Base-by-base conservation (phyloP, 1,284 basidiomycete genomes). In the Moniliophthora roreri region DNA sequence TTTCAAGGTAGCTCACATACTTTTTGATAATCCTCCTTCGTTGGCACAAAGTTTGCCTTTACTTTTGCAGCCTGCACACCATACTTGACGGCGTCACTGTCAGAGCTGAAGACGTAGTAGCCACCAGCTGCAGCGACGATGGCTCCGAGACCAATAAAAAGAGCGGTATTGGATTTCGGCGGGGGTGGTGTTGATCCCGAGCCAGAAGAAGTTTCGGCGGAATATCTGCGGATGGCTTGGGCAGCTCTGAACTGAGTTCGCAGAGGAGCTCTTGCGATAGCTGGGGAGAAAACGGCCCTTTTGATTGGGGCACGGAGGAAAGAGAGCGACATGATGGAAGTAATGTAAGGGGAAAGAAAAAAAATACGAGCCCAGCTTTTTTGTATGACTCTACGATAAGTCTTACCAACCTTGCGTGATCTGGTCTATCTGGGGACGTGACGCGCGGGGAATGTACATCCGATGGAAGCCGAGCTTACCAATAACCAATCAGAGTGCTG, bases 1-100 rank as follows among this genome's bases (percentile, higher is more conserved):
- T 2, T 13, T 23, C 26, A 36, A 11, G n/a, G 46, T 16, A 39
- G 16, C 47, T 16, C n/a, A 42, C 63, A n/a, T 37, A 86, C 88
- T 82, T 95, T 93, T 69, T 93, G 87, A 68, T 94, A 95, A 67
- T 95, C 93, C 48, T 83, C 85, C 72, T 87, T 83, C 35, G 80
- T 77, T 18, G 89, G 89, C 6, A 78, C 75, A 65, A 87, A 87
- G 60, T 84, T 82, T 49, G 76, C 69, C 36, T 74, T 81, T 55
- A 75, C 84, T 70, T 89, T 91, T 13, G 76, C 79, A 9, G 74
- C 65, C 68, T 87, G 85, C 1, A 73, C 70, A 40, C 78, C 82
- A 26, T 83, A 81, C 67, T 85, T 87, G 47, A 76, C 69, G 0
- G 77, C 74, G 16, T 68, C 73, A 21, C 75, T 75, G 23, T 77